Percentiles rank a stretch among this genome's conserved stretches.
These are phyloP conservation scores for Candida boidinii DNA, from an alignment of 805 yeast genomes.

Conservation along the genomic window DNA sequence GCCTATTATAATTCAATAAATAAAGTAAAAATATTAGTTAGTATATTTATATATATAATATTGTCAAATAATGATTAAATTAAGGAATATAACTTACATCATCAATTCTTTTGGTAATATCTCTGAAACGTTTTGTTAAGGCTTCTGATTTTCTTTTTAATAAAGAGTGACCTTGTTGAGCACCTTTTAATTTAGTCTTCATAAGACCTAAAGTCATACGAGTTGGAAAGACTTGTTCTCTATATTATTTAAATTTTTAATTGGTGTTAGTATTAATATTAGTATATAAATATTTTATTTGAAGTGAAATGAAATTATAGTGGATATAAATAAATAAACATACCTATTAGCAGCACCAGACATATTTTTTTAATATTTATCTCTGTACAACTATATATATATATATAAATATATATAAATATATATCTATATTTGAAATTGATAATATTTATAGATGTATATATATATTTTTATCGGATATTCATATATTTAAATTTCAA, in stretches of 20 bases:
- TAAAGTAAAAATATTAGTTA: constrained; percentile 1
- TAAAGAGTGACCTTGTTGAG: constrained; percentile 90
- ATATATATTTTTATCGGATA: no score
- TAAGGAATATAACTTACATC: constrained; percentile 38
- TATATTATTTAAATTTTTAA: no score
- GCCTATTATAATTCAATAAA: constrained; percentile 31
- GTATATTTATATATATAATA: not conserved
- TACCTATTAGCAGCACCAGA: constrained; percentile 56
- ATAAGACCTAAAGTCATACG: constrained; percentile 94
- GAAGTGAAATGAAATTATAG: no score
- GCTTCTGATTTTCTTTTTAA: constrained; percentile 96
- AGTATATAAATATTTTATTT: no score
- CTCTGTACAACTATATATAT: no score
- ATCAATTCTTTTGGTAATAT: constrained; percentile 87
- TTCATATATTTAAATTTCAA: no score
- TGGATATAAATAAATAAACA: constrained; percentile 4
- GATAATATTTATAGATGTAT: no score
- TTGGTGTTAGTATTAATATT: no score
- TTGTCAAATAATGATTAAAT: not conserved
- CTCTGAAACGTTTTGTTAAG: constrained; percentile 90
- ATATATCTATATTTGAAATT: no score
- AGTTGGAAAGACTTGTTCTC: constrained; percentile 96
- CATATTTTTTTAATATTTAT: no score
- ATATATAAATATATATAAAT: no score
- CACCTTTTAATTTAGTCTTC: constrained; percentile 95